Conservation (phyloP, 371 early-diverging fungal genomes). For the Syncephalastrum sp. region DNA sequence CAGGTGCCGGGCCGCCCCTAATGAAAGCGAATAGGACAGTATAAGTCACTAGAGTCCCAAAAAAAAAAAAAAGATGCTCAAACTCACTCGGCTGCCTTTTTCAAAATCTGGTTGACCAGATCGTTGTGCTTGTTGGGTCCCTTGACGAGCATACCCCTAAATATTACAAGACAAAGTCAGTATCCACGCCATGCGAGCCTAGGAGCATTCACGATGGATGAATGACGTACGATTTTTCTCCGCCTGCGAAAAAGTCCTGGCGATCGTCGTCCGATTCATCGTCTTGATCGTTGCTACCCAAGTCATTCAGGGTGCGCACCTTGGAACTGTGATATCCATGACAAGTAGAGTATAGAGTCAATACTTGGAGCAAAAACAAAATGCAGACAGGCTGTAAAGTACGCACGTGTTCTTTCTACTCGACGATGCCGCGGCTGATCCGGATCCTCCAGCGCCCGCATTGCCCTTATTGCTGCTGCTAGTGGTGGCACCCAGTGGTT, state of each 20-base stretch:
- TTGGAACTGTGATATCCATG: constrained; percentile 28
- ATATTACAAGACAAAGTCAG: neutral
- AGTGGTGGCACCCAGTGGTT: too few relatives aligned
- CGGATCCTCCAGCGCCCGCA: too few relatives aligned
- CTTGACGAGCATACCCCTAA: constrained; percentile 69
- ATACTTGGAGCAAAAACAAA: too few relatives aligned
- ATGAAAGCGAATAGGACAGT: neutral
- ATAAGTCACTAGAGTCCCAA: too few relatives aligned
- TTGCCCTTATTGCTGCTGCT: too few relatives aligned
- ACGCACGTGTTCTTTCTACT: too few relatives aligned
- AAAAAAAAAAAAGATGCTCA: neutral
- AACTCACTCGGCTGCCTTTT: constrained; percentile 77
- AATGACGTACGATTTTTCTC: constrained; percentile 76
- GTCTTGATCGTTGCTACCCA: constrained; percentile 38
- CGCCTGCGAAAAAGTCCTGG: constrained; percentile 82
- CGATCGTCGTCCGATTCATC: constrained; percentile 65
- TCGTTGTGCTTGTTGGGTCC: constrained; percentile 66
- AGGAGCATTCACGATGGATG: too few relatives aligned
- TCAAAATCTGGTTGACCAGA: constrained; percentile 76
- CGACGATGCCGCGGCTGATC: too few relatives aligned
- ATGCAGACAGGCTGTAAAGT: too few relatives aligned
- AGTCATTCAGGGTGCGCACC: constrained; percentile 65
- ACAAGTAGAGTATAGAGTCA: too few relatives aligned
- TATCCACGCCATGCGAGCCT: too few relatives aligned
- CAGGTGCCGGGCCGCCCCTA: constrained; percentile 54